These are phyloP conservation scores for Kuraishia hungarica DNA, from an alignment of 805 yeast genomes.

Conservation along the genomic window DNA sequence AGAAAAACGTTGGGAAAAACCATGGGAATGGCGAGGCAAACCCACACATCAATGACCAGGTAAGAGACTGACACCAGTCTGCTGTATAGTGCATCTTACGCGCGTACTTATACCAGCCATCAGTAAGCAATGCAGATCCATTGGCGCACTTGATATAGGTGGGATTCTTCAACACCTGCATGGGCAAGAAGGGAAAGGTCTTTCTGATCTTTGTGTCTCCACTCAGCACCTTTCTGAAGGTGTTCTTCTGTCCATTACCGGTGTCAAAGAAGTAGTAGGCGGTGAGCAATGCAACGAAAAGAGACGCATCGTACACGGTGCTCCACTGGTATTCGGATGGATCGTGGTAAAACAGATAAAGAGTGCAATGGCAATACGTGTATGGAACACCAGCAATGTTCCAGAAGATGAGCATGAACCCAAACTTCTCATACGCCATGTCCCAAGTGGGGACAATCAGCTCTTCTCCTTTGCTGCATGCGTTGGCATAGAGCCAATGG, in stretches of 20 bases:
- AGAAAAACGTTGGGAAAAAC: constrained; percentile 92
- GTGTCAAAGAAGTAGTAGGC: constrained; percentile 95
- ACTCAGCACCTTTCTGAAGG: constrained; percentile 75
- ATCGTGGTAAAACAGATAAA: constrained; percentile 73
- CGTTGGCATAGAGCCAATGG: constrained; percentile 92
- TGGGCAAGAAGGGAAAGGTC: constrained; percentile 90
- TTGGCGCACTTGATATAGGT: constrained; percentile 74
- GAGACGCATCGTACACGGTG: constrained; percentile 42
- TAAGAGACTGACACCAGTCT: constrained; percentile 76
- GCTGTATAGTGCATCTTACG: constrained; percentile 95
- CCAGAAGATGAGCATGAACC: constrained; percentile 99
- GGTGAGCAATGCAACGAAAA: constrained; percentile 46
- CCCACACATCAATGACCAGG: constrained; percentile 93
- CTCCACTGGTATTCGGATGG: constrained; percentile 81
- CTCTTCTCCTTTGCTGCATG: constrained; percentile 97
- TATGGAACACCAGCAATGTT: constrained; percentile 98
- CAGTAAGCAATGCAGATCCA: constrained; percentile 79
- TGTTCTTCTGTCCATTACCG: constrained; percentile 89
- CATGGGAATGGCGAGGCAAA: constrained; percentile 84
- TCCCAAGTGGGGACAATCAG: constrained; percentile 98
- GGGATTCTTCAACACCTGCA: constrained; percentile 76
- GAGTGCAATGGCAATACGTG: constrained; percentile 92
- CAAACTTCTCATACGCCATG: constrained; percentile 98
- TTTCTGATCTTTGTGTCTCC: constrained; percentile 75
- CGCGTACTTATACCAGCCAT: constrained; percentile 93